Conservation (phyloP, 768 basidiomycete genomes). For the Phylloporus rhodoxanthus region DNA sequence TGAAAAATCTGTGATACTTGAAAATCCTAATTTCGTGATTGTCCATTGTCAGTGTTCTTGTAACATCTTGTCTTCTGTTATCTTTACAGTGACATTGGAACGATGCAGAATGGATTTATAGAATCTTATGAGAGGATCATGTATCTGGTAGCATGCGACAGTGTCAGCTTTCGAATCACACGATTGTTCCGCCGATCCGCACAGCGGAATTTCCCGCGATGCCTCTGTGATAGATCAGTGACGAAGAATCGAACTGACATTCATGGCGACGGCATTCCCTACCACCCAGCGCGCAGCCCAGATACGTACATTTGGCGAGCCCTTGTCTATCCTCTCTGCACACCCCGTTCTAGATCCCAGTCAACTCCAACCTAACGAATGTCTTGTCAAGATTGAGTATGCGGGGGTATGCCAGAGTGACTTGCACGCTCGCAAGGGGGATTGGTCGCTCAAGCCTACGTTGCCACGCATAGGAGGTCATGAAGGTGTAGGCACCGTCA, state of each 20-base stretch:
- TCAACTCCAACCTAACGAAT: conserved; percentile 21
- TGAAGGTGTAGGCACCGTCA: conserved; percentile 43
- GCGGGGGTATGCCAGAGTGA: conserved; percentile 42
- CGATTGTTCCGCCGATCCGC: too few relatives aligned
- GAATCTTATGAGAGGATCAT: too few relatives aligned
- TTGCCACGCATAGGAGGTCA: conserved; percentile 39
- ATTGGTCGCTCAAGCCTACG: conserved; percentile 27
- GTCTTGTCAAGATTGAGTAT: conserved; percentile 38
- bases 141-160: too few relatives aligned
- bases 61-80: too few relatives aligned
- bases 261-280: conserved; percentile 9
- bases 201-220: too few relatives aligned
- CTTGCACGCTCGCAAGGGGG: conserved; percentile 36
- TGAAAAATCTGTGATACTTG: too few relatives aligned
- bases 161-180: too few relatives aligned
- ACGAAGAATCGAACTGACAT: neutral
- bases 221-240: too few relatives aligned
- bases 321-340: conserved; percentile 7
- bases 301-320: conserved; percentile 13
- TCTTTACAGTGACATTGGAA: too few relatives aligned
- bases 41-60: too few relatives aligned
- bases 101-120: too few relatives aligned
- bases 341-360: conserved; percentile 16
- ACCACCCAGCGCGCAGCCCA: conserved; percentile 24
- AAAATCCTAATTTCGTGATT: too few relatives aligned